Base-by-base conservation (phyloP, 2,329 filamentous ascomycete genomes). In the Nakataea oryzae region DNA sequence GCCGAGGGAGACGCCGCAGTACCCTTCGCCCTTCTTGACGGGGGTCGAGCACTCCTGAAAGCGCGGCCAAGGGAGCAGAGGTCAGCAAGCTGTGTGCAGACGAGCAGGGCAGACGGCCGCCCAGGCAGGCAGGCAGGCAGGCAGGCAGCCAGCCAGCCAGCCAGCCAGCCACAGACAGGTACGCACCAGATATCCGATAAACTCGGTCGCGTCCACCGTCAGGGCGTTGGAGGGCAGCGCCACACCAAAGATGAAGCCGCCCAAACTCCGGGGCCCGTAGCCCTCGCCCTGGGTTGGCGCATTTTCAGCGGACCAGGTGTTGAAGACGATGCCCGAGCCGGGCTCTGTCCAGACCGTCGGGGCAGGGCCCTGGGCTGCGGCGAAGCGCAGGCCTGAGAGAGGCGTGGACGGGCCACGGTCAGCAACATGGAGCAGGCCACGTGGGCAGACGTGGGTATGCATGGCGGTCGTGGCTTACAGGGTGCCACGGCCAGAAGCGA, bases 1-100 rank as follows among this genome's bases (percentile, higher is more conserved):
- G n/a, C 75, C 78, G 54, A 84, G 73, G 7, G 78, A 77, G 57
- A 84, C 66, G 67, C 81, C 81, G 66, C 81, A 78, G 80, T 80
- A 85, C 47, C 81, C 82, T 21, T 77, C 78, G 3, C 73, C 70
- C 30, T 76, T 75, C 3, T 75, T 74, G 58, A 75, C 73, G 55
- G 75, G 74, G 12, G 78, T 76, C 62, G 75, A 67, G 70, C 79
- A 78, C 74, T 77, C 69, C 80, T 81, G 64, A 11, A 3, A 17
- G 58, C 2, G 54, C n/a, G 61, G 57, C 63, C 61, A 17, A 27
- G 27, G 30, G 12, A 32, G 21, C 32, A 47, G 41, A 47, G 41
- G 41, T 50, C 21, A 50, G 41, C 41, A 50, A 9, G 11, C 14
- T 21, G n/a, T n/a, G n/a, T n/a, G n/a, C n/a, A n/a, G n/a, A n/a